Evolutionary conservation across 805 yeast species (phyloP), one percentile per base, ranked within the genome.

Genomic region (Metschnikowia kofuensis): DNA sequence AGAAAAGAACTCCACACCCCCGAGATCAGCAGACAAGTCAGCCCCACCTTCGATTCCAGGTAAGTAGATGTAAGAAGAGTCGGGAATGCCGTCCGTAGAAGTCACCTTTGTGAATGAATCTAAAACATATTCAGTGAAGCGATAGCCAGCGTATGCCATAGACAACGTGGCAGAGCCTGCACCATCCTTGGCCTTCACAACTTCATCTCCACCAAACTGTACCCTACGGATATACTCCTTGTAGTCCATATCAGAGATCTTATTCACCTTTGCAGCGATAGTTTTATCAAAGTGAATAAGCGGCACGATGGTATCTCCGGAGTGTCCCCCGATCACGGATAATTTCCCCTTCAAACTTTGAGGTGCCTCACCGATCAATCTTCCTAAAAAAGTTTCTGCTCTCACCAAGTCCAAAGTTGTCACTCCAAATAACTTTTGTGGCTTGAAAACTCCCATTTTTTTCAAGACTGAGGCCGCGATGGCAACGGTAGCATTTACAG

Each of bases 11-110:
- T 69, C 74, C 16, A 67, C 69, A 3, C 74, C 70, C 30, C 72
- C 63, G 48, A 71, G 66, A 50, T 63, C 52, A 11, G 65, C 44
- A 10, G 75, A 66, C 39, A 78, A 67, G 43, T 64, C 61, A 32
- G 67, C 60, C 32, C 85, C 88, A 40, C 76, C 72, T 36, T 68
- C 68, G 26, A 80, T 60, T 15, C 80, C 83, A 12, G 81, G 79
- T 53, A 85, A 75, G 60, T 80, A 80, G 31, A 79, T 64, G 59
- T 72, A 79, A 3, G 82, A 70, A 9, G 79, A 72, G 53, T 79
- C 83, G 6, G 78, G 74, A 14, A 71, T 48, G 4, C 26, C 27
- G 12, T 38, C 46, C 4, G 26, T 12, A 28, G 29, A 14, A 4
- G 44, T 31, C 15, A 31, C 35, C 37, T 46, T 42, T 26, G 48